Conservation (phyloP, 2,329 filamentous ascomycete genomes). For the Aspergillus uvarum region DNA sequence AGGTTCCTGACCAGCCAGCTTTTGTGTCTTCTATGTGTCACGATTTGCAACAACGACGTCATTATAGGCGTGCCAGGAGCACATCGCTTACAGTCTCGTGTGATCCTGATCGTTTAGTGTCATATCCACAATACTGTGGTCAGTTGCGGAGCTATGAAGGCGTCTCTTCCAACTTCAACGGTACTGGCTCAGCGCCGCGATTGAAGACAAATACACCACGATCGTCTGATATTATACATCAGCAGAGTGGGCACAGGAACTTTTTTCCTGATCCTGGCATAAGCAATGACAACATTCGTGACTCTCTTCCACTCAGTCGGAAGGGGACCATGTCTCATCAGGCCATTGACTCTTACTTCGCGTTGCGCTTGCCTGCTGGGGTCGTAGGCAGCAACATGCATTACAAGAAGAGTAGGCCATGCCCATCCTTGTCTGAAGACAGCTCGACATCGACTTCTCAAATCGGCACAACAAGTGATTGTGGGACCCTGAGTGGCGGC, state of each 20-base stretch:
- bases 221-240: neutral
- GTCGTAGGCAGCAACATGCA: neutral
- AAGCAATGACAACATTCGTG: neutral
- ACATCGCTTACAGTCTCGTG: constrained; percentile 11
- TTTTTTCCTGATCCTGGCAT: neutral
- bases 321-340: neutral
- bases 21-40: constrained; percentile 17
- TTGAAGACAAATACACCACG: neutral
- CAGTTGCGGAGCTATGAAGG: constrained; percentile 15
- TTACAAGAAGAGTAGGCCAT: neutral
- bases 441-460: neutral
- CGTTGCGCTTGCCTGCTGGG: neutral
- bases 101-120: neutral
- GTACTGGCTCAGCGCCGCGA: neutral
- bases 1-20: constrained; percentile 14
- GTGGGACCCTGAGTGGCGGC: neutral
- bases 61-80: constrained; percentile 12
- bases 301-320: neutral
- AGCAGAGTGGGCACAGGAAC: neutral
- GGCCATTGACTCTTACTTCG: neutral
- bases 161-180: neutral
- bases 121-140: constrained; percentile 15
- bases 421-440: neutral
- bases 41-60: constrained; percentile 8
- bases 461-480: neutral